phyloP scores from a whole-genome alignment of 176 grass and related monocot genomes.

The Carex cristatella region DNA sequence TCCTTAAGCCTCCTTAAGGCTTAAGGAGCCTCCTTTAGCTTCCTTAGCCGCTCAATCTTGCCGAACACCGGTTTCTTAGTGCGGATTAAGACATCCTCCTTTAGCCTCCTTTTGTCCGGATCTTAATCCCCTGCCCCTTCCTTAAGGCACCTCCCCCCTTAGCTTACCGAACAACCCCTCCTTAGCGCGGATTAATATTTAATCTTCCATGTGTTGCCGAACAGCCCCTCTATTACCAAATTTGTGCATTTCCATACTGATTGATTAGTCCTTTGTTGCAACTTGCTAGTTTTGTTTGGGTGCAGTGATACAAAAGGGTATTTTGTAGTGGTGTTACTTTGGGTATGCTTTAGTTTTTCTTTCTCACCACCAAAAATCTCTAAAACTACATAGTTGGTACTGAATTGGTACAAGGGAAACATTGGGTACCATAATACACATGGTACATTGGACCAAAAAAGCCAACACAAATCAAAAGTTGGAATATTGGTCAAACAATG shows the following conservation, averaged over 20 bases:
- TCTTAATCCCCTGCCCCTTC: too few relatives aligned
- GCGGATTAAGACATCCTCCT: too few relatives aligned
- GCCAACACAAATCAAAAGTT: not conserved
- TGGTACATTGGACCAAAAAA: not conserved
- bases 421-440: not conserved
- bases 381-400: not conserved
- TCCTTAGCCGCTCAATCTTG: too few relatives aligned
- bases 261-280: not conserved
- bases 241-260: not conserved
- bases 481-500: not conserved
- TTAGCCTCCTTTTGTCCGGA: too few relatives aligned
- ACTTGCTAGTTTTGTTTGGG: not conserved
- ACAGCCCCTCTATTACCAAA: not conserved
- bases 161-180: too few relatives aligned
- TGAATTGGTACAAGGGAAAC: not conserved
- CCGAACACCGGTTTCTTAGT: too few relatives aligned
- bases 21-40: too few relatives aligned
- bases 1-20: too few relatives aligned
- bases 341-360: not conserved
- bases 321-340: not conserved
- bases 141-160: too few relatives aligned
- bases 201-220: too few relatives aligned
- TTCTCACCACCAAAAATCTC: not conserved
- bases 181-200: too few relatives aligned
- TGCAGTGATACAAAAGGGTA: not conserved